phyloP scores from a whole-genome alignment of 352 stramenopile species.

The Blastocystis sp. region DNA sequence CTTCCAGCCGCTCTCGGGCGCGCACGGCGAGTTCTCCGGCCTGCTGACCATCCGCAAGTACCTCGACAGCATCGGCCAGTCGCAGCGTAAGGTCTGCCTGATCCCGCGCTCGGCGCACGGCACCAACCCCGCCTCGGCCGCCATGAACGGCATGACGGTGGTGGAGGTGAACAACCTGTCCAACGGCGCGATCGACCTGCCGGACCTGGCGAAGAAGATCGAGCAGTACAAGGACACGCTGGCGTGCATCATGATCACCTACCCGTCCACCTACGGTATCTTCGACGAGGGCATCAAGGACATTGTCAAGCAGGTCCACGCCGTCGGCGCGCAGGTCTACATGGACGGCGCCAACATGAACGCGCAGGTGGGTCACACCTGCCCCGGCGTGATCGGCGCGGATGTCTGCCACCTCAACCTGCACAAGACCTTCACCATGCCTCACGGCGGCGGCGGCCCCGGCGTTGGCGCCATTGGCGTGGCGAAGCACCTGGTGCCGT shows the following conservation, averaged over 20 bases:
- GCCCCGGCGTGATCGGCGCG: conserved; percentile 89
- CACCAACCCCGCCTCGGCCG: conserved; percentile 92
- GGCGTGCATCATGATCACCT: conserved; percentile 97
- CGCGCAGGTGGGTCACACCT: conserved; percentile 93
- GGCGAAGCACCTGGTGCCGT: conserved; percentile 87
- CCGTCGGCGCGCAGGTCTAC: conserved; percentile 95
- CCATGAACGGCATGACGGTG: conserved; percentile 97
- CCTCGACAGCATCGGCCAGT: conserved; percentile 83
- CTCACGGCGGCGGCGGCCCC: conserved; percentile 93
- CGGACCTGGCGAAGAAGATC: conserved; percentile 88
- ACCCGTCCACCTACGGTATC: conserved; percentile 96
- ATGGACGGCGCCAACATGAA: conserved; percentile 99
- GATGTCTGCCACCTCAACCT: conserved; percentile 98
- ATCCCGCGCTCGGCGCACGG: conserved; percentile 96
- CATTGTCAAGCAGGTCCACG: conserved; percentile 90
- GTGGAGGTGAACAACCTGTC: conserved; percentile 86
- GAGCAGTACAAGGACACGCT: conserved; percentile 91
- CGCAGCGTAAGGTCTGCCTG: conserved; percentile 92
- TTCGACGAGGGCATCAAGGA: conserved; percentile 96
- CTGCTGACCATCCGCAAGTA: conserved; percentile 93
- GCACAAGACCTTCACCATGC: conserved; percentile 99
- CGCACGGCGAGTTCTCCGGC: conserved; percentile 94
- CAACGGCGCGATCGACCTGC: conserved; percentile 90
- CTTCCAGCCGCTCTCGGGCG: conserved; percentile 93
- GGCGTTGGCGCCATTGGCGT: conserved; percentile 86